Conservation (phyloP, 495 filamentous ascomycete genomes). For the Aspergillus wentii region DNA sequence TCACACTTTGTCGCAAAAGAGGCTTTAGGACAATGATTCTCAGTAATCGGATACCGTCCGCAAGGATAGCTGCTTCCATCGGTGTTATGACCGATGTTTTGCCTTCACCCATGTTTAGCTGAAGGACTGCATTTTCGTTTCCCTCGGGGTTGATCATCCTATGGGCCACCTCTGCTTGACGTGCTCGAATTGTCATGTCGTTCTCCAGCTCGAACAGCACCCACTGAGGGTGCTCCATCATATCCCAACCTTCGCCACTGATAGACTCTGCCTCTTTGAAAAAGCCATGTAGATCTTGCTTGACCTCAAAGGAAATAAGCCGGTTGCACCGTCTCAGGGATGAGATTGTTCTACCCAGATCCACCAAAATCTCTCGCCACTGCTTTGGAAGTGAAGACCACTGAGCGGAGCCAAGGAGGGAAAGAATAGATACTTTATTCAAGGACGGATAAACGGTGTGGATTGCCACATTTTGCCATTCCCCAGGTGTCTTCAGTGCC, state of each 20-base stretch:
- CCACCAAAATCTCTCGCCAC: too few species aligned
- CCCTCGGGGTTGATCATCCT: constrained; percentile 47
- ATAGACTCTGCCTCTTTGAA: too few species aligned
- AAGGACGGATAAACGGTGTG: too few species aligned
- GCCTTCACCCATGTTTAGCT: constrained; percentile 75
- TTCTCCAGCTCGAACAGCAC: constrained; percentile 64
- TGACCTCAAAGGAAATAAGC: too few species aligned
- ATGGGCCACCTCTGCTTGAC: constrained; percentile 53
- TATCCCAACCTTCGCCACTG: too few species aligned
- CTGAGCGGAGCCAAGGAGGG: constrained; percentile 11
- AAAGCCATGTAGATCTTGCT: too few species aligned
- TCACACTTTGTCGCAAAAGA: constrained; percentile 56
- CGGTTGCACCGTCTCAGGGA: too few species aligned
- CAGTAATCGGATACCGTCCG: constrained; percentile 47
- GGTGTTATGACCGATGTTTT: constrained; percentile 71
- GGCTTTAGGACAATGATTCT: constrained; percentile 62
- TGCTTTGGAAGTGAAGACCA: constrained; percentile 8
- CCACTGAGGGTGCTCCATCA: constrained; percentile 48
- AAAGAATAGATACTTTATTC: too few species aligned
- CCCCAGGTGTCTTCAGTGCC: too few species aligned
- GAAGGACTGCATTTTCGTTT: constrained; percentile 51
- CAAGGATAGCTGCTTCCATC: constrained; percentile 50
- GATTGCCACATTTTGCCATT: too few species aligned
- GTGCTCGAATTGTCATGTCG: constrained; percentile 53
- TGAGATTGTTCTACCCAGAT: too few species aligned